Base-by-base conservation (phyloP, 805 yeast species). In the Ogataea allantospora region DNA sequence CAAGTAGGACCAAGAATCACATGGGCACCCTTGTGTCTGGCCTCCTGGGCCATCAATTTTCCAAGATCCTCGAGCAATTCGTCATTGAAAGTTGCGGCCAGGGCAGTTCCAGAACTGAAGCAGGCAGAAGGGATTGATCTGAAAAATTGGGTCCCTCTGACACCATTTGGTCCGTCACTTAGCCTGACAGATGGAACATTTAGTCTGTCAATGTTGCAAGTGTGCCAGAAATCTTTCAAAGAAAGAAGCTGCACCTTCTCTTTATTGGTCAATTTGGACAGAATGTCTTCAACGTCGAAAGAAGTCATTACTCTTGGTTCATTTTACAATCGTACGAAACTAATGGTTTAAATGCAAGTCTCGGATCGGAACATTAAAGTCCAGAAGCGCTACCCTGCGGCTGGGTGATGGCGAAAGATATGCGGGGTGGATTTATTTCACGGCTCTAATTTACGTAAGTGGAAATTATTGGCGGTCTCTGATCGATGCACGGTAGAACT, bases 81-180 rank as follows among this genome's bases (percentile, higher is more conserved):
- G 42, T 60, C 59, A 54, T 71, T 65, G 57, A 66, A 71, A 7
- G 75, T 67, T 6, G 75, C 48, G 1, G 70, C 75, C 51, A 71
- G 43, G 1, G 65, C 74, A 1, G 77, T 70, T 12, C 75, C 77
- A 35, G 72, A 68, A 6, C 74, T 66, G 51, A 70, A 68, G 44
- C 75, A 70, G 36, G 68, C 70, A 27, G 75, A 60, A 11, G 71
- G 71, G 19, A 60, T 57, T 7, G 67, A 57, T 34, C 66, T 57
- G 49, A 68, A 66, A 40, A 69, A 67, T 14, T 57, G 62, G 28
- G 71, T 67, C 6, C 76, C 75, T 43, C 76, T 57, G 36, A 71
- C 55, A 35, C 77, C 77, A 46, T 71, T 71, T 23, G 76, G 76
- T 4, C 76, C 77, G 51, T 71, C 77, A 19, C 55, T 46, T 13